phyloP scores from a whole-genome alignment of 2,329 filamentous ascomycete species.

The Beauveria bassiana region DNA sequence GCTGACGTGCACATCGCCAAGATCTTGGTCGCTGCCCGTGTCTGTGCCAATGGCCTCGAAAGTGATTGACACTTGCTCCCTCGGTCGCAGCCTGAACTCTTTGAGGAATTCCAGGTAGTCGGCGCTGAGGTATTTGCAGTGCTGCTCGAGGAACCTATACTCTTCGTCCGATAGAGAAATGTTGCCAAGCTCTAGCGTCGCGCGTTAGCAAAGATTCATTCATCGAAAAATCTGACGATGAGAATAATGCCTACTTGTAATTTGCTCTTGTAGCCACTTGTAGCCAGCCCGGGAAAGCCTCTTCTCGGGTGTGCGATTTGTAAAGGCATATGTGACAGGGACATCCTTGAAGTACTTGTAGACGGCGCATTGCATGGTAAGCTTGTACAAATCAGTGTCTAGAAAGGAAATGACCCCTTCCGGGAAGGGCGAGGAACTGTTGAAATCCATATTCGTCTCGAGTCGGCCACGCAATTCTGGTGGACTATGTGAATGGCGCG shows the following conservation, averaged over 20 bases:
- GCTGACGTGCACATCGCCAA: slow-evolving; percentile 69
- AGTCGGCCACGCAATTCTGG: neutral
- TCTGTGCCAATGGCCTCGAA: slow-evolving; percentile 53
- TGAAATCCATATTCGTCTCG: slow-evolving; percentile 49
- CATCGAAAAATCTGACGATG: neutral
- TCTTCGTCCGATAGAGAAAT: slow-evolving; percentile 75
- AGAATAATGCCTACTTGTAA: slow-evolving; percentile 52
- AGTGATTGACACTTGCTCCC: slow-evolving; percentile 66
- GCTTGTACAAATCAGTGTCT: slow-evolving; percentile 83
- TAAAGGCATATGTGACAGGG: slow-evolving; percentile 86
- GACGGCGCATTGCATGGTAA: slow-evolving; percentile 98
- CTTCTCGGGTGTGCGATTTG: slow-evolving; percentile 91
- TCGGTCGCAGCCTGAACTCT: slow-evolving; percentile 72
- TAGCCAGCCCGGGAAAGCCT: slow-evolving; percentile 78
- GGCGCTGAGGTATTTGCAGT: slow-evolving; percentile 72
- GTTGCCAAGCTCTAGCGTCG: slow-evolving; percentile 62
- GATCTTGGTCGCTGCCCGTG: slow-evolving; percentile 53
- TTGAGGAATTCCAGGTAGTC: slow-evolving; percentile 76
- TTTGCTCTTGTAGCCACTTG: slow-evolving; percentile 76
- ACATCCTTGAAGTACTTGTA: slow-evolving; percentile 82
- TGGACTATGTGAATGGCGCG: neutral
- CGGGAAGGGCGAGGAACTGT: slow-evolving; percentile 57
- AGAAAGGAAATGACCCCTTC: slow-evolving; percentile 77
- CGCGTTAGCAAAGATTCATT: neutral
- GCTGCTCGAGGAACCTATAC: slow-evolving; percentile 65